Base-by-base conservation (phyloP, 192 early-diverging fungal genomes). In the Phlyctochytrium planicorne region DNA sequence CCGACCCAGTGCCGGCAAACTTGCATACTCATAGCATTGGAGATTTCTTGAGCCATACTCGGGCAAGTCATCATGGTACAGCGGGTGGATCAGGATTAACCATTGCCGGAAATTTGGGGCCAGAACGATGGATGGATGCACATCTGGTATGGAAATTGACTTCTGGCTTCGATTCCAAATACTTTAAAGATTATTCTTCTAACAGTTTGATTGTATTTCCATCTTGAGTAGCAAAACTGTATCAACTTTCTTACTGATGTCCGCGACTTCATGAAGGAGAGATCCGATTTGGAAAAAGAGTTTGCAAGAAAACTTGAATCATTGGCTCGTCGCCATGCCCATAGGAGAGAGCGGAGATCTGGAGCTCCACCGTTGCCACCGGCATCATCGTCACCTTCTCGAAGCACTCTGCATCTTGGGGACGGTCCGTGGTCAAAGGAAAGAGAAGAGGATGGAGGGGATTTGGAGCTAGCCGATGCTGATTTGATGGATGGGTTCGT, bases 181-280 rank as follows among this genome's bases (percentile, higher is more conserved):
- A 47, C 40, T 20, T 47, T 47, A 47, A 6, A 14, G 6, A 47
- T 20, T 6, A 14, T 47, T 47, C 40, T 47, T 20, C 20, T 47
- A 20, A 47, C 20, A 47, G 10, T 47, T 47, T 47, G 20, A 6
- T 47, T 6, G 40, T 47, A 47, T 20, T 47, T 47, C 20, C 20
- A 14, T 20, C 40, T 47, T 47, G 10, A 6, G 40, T 90, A 92
- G 52, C 90, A 90, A 78, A 91, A 93, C 25, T 91, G 93, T 74
- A 92, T 91, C 36, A 74, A 79, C 4, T 90, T 89, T 53, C 56
- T 90, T 27, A 60, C 69, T 52, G 89, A 92, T 40, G 85, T 92
- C 53, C 80, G 86, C 24, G 88, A 86, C 52, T 91, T 90, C 73
- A 69, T 87, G 31, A 84, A 82, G 59, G 91, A 93, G 24, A 78